Conservation (phyloP, 2,329 filamentous ascomycete genomes). For the Penicillium nordicum region DNA sequence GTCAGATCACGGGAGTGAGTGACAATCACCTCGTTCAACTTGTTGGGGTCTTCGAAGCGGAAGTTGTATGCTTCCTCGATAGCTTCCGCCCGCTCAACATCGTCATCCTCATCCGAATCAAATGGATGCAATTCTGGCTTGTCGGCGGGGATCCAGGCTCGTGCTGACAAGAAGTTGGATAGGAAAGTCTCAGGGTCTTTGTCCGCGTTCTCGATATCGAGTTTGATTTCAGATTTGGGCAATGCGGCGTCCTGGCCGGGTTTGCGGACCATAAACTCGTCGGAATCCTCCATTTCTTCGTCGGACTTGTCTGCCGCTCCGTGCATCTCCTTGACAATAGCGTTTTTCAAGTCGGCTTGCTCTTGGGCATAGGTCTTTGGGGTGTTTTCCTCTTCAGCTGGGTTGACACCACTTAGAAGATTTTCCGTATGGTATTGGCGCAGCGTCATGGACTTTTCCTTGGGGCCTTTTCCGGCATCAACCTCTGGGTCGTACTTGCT, state of each 20-base stretch:
- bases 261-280: constrained; percentile 77
- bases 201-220: constrained; percentile 72
- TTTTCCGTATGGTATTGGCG: constrained; percentile 91
- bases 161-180: constrained; percentile 90
- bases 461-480: constrained; percentile 48
- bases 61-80: constrained; percentile 94
- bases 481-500: constrained; percentile 56
- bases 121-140: constrained; percentile 71
- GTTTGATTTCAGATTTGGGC: constrained; percentile 51
- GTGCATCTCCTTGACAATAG: constrained; percentile 77
- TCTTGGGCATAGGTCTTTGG: constrained; percentile 80
- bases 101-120: constrained; percentile 84
- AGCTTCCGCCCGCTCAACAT: constrained; percentile 71
- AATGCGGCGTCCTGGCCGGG: constrained; percentile 40
- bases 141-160: constrained; percentile 77
- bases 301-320: constrained; percentile 52
- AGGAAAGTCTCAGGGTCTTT: constrained; percentile 88
- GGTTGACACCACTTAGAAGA: constrained; percentile 68
- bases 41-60: constrained; percentile 87
- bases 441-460: constrained; percentile 80
- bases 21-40: constrained; percentile 80
- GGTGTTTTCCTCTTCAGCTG: constrained; percentile 50
- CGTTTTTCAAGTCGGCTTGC: constrained; percentile 76
- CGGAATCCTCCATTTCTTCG: constrained; percentile 56
- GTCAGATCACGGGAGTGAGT: constrained; percentile 87